These are phyloP conservation scores for Verticillium nonalfalfae DNA, from an alignment of 2,329 filamentous ascomycete genomes.

Conservation along the genomic window DNA sequence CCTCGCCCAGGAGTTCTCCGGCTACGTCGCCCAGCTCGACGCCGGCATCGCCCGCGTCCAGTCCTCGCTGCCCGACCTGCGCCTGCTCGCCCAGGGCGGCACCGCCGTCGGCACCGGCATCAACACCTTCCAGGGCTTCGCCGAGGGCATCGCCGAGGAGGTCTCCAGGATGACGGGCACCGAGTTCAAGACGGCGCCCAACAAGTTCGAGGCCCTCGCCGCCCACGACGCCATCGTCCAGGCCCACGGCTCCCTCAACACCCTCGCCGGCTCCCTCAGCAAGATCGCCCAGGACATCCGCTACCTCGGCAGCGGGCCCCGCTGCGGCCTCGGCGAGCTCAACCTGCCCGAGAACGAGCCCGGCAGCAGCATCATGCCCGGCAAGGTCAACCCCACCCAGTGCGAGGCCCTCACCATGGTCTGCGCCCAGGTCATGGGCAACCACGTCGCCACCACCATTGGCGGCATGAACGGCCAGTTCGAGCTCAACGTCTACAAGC, in stretches of 20 bases:
- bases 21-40: slow-evolving; percentile 92
- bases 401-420: slow-evolving; percentile 98
- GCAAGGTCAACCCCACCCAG: slow-evolving; percentile 98
- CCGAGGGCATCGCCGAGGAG: slow-evolving; percentile 85
- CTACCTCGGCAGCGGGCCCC: slow-evolving; percentile 91
- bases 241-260: slow-evolving; percentile 90
- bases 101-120: slow-evolving; percentile 96
- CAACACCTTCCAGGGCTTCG: slow-evolving; percentile 96
- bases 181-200: slow-evolving; percentile 91
- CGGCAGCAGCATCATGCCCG: slow-evolving; percentile 96
- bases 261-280: slow-evolving; percentile 82
- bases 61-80: slow-evolving; percentile 74
- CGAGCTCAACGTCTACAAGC: slow-evolving; percentile 98
- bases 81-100: slow-evolving; percentile 86
- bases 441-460: slow-evolving; percentile 88
- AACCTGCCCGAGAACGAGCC: slow-evolving; percentile 96
- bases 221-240: slow-evolving; percentile 95
- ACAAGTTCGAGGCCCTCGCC: slow-evolving; percentile 97
- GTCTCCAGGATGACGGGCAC: slow-evolving; percentile 89
- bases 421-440: slow-evolving; percentile 96
- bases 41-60: slow-evolving; percentile 84
- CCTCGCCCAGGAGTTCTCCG: slow-evolving; percentile 94
- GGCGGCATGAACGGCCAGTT: slow-evolving; percentile 98
- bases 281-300: slow-evolving; percentile 98
- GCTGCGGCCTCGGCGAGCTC: slow-evolving; percentile 92